Evolutionary conservation across 164 flowering plant species (phyloP), one percentile per base, ranked within the genome.

Genomic region (Macadamia integrifolia): DNA sequence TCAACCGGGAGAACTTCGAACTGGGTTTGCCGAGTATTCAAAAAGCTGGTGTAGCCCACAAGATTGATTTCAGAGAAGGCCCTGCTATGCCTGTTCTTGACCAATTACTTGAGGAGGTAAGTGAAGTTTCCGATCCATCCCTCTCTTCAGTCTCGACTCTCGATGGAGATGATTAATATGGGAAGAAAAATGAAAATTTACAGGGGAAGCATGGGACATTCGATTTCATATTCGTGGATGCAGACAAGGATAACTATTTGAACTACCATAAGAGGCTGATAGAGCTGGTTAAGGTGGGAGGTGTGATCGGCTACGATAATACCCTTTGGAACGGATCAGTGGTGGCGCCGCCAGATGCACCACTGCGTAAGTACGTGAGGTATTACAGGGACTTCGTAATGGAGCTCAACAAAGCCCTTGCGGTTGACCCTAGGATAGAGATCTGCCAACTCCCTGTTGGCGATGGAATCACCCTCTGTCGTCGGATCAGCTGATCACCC

Each of bases 321-420:
- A 94, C 98, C 59, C 85, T 94, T 0, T 94, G 98, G 98, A 88
- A 85, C 71, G 98, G 98, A 6, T 90, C 98, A 0, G 96, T 94
- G 68, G 97, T 86, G 55, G 96, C 93, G 0, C 92, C 97, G 5
- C 85, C 93, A 0, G 98, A 94, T 72, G 97, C 97, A 0, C 97
- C 97, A 0, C 59, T 92, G 62, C 72, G 97, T 63, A 92, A 94
- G 74, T 94, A 92, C 63, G 92, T 92, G 6, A 82, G 90, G 81
- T 91, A 91, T 70, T 91, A 90, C 84, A 76, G 97, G 40, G 97
- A 90, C 78, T 92, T 92, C 68, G 98, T 94, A 60, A 14, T 92
- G 72, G 98, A 87, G 84, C 88, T 94, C 71, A 94, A 94, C 92
- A 87, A 90, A 78, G 93, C 92, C 1, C 78, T 94, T 0, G 96